phyloP scores from a whole-genome alignment of 768 basidiomycete genomes.

The Mycena filopes region DNA sequence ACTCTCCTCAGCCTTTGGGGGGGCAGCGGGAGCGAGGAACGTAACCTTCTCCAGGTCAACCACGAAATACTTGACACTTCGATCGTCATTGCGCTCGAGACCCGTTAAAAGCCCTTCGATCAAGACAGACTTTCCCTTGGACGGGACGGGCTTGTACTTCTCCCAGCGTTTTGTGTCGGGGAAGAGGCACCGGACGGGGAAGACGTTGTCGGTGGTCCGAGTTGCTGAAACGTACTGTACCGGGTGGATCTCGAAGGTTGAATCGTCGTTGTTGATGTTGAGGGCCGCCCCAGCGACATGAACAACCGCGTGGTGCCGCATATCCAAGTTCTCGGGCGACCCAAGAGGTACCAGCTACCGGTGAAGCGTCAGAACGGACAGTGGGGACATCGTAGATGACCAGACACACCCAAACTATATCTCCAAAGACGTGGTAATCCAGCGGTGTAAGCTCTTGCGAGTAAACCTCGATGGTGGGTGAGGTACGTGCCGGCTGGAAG shows the following conservation, averaged over 20 bases:
- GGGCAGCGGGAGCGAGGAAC: not conserved
- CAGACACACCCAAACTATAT: not conserved
- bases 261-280: slow-evolving; percentile 10
- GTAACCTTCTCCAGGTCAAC: slow-evolving; percentile 16
- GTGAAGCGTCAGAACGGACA: no score
- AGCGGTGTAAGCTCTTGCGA: not conserved
- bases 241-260: slow-evolving; percentile 14
- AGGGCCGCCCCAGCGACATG: not conserved
- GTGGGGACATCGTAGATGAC: not conserved
- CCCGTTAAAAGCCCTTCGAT: slow-evolving; percentile 11
- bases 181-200: slow-evolving; percentile 1
- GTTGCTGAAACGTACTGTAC: slow-evolving; percentile 13
- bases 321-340: slow-evolving; percentile 7
- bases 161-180: not conserved
- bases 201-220: not conserved
- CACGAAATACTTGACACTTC: slow-evolving; percentile 10
- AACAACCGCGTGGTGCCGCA: not conserved
- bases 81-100: slow-evolving; percentile 17
- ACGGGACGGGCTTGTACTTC: slow-evolving; percentile 11
- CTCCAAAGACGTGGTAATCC: slow-evolving; percentile 10
- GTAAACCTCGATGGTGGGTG: slow-evolving; percentile 7
- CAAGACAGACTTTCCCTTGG: slow-evolving; percentile 5
- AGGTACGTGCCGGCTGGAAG: not conserved
- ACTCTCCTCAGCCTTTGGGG: slow-evolving; percentile 15
- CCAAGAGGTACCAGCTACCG: not conserved